Base-by-base conservation (phyloP, 2,329 filamentous ascomycete genomes). In the Trichoderma arundinaceum region DNA sequence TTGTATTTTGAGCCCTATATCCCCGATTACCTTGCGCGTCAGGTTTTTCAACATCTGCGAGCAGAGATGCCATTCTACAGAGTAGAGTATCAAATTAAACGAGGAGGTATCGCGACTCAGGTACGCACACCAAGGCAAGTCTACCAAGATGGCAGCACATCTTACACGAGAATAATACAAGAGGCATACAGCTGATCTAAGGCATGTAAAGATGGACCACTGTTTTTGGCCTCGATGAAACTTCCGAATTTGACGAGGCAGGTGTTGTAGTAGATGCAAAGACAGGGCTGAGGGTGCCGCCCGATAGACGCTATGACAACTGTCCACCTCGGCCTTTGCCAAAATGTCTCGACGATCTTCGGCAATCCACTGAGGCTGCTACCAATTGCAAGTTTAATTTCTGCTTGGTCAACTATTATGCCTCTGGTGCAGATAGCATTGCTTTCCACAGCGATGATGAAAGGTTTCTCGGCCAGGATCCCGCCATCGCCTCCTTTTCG, bases 371-470 rank as follows among this genome's bases (percentile, higher is more conserved):
- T 1, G 90, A 94, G 75, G 81, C 83, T 4, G 85, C 86, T 0
- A 91, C 89, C 0, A 83, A 83, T n/a, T 85, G 86, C 71, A 82
- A 73, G 1, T 94, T 90, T 77, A 94, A 94, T 74, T 92, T 94
- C 74, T 91, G 88, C 67, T 82, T 94, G 1, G 90, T 94, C 4
- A 94, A 94, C 73, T 94, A 94, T 78, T 94, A 94, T 73, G 88
- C 89, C n/a, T 86, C 85, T 3, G 91, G 91, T 0, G 80, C 86
- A 6, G 91, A 94, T 74, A 92, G 89, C 70, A 94, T 94, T 56
- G 85, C 88, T 10, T 94, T 90, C 72, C 91, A 94, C 76, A 91
- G 88, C 56, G 92, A 94, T 70, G 91, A 94, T 72, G 92, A 94
- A 79, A 82, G 86, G 6, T 95, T 94, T 70, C 82, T 94, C 0